These are phyloP conservation scores for Aspergillus aculeatinus DNA, from an alignment of 2,329 filamentous ascomycete species.

Conservation along the genomic window DNA sequence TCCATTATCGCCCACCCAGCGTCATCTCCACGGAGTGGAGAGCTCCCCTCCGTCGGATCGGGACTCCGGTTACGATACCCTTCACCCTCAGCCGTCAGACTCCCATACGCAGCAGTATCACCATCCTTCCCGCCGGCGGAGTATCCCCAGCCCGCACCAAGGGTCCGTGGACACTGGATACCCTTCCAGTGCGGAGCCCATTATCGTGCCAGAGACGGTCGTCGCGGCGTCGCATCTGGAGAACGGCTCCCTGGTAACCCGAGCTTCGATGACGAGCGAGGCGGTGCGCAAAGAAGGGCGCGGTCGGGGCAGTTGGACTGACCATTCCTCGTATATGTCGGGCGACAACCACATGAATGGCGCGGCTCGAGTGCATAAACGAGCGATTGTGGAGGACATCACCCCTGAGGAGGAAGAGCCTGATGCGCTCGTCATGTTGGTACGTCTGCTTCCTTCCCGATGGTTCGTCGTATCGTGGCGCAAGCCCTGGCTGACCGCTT, in stretches of 20 bases:
- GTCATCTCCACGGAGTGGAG: conserved; percentile 7
- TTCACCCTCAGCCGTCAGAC: conserved; percentile 23
- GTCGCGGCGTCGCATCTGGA: conserved; percentile 24
- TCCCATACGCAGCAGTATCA: conserved; percentile 19
- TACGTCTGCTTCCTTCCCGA: conserved; percentile 21
- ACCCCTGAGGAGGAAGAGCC: conserved; percentile 28
- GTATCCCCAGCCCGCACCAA: conserved; percentile 4
- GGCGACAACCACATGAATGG: conserved; percentile 27
- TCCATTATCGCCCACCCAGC: conserved; percentile 10
- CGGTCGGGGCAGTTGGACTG: conserved; percentile 32
- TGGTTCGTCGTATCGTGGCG: not conserved
- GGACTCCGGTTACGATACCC: conserved; percentile 21
- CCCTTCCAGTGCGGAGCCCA: conserved; percentile 17
- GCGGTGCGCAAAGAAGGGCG: conserved; percentile 32
- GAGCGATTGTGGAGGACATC: conserved; percentile 28
- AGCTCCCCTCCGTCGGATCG: conserved; percentile 20
- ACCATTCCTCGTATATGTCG: conserved; percentile 38
- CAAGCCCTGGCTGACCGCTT: conserved; percentile 15
- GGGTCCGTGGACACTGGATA: conserved; percentile 20
- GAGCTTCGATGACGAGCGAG: conserved; percentile 28
- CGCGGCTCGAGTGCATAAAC: conserved; percentile 28
- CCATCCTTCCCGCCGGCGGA: conserved; percentile 12
- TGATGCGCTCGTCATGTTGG: conserved; percentile 48
- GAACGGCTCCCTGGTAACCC: conserved; percentile 23
- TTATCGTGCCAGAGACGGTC: conserved; percentile 23